Conservation (phyloP, 345 rosid genomes). For the Moricandia arvensis region DNA sequence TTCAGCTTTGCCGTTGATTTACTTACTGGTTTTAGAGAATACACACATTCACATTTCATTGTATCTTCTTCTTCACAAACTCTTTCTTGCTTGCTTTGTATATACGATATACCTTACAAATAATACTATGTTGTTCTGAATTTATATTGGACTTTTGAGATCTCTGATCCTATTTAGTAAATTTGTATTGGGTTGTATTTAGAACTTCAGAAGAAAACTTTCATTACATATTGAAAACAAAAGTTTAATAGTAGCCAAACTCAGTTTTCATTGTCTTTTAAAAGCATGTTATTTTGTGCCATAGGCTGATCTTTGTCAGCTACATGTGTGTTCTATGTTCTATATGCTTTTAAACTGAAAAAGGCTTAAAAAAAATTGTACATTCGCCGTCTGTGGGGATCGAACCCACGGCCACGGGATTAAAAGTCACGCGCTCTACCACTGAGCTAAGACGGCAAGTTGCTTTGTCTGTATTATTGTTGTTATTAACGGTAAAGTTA, state of each 20-base stretch:
- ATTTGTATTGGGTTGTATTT: not conserved
- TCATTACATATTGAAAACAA: not conserved
- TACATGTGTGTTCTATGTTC: not conserved
- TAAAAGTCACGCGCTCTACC: conserved; percentile 1
- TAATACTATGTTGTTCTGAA: not conserved
- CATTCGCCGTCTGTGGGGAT: conserved; percentile 18
- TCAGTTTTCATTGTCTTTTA: not conserved
- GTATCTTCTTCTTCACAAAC: not conserved
- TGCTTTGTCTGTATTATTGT: not conserved
- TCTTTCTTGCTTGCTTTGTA: conserved; percentile 22
- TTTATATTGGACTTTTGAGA: not conserved
- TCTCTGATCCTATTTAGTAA: not conserved
- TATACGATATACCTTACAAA: conserved; percentile 4
- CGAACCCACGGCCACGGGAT: conserved; percentile 11
- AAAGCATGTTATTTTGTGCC: not conserved
- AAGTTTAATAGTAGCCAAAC: not conserved
- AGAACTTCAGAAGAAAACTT: not conserved
- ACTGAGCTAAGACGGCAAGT: conserved; percentile 30
- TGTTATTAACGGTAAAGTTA: too few species aligned
- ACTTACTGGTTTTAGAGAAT: not conserved
- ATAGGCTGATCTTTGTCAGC: not conserved
- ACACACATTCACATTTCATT: not conserved
- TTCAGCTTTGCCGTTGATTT: conserved; percentile 55
- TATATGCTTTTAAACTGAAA: not conserved
- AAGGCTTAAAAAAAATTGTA: not conserved